Percentiles rank a stretch among this genome's conserved stretches.
Evolutionary conservation across 345 rosid species (phyloP).

Genomic region (Lepidium aucheri): DNA sequence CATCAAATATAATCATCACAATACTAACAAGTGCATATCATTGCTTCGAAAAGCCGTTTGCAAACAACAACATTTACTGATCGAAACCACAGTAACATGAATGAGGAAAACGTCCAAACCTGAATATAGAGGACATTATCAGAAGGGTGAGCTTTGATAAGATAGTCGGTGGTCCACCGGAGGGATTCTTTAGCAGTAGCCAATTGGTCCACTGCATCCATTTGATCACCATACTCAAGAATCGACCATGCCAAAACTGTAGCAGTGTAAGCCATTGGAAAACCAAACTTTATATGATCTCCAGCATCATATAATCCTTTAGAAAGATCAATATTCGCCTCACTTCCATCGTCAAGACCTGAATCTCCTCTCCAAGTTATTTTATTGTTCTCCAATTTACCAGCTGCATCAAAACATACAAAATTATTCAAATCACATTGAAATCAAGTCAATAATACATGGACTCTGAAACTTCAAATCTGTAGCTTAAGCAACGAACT

Average conservation of each 20-base stretch:
- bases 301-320: constrained; percentile 96
- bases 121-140: constrained; percentile 71
- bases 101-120: constrained; percentile 27
- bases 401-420: constrained; percentile 45
- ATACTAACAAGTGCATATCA: no score
- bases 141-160: constrained; percentile 72
- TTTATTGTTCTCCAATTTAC: constrained; percentile 50
- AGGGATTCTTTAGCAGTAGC: constrained; percentile 64
- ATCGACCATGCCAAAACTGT: constrained; percentile 87
- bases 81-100: neutral
- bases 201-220: constrained; percentile 52
- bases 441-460: neutral
- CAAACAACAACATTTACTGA: neutral
- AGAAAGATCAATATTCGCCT: constrained; percentile 52
- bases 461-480: neutral
- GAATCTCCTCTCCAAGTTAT: constrained; percentile 96
- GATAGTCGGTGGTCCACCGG: constrained; percentile 81
- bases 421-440: neutral
- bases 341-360: constrained; percentile 67
- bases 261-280: constrained; percentile 93
- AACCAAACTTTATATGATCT: constrained; percentile 88
- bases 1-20: constrained; percentile 9
- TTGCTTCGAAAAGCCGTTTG: neutral
- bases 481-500: neutral
- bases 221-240: constrained; percentile 95